Conservation (phyloP, 2,329 filamentous ascomycete species). For the Acarospora socialis region DNA sequence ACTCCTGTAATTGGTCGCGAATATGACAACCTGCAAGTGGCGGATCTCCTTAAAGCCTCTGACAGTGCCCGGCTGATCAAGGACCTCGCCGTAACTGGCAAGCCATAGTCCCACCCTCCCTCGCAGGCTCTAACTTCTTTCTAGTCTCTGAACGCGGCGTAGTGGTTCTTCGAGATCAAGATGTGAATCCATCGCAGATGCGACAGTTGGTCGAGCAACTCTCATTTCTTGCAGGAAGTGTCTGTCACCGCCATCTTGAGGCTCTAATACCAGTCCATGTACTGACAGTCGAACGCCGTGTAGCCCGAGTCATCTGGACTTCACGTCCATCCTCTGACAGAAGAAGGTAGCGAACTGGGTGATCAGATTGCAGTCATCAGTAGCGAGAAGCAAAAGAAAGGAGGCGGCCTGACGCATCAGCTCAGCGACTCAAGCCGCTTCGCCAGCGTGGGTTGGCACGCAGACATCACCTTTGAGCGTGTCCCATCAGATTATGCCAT, state of each 20-base stretch:
- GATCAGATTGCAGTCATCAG: conserved; percentile 51
- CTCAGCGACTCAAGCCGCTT: conserved; percentile 24
- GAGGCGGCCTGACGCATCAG: conserved; percentile 21
- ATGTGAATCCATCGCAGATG: no score
- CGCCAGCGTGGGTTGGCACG: conserved; percentile 37
- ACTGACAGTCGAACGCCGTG: no score
- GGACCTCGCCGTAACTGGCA: conserved; percentile 22
- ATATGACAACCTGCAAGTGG: conserved; percentile 25
- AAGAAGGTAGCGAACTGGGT: conserved; percentile 39
- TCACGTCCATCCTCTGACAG: conserved; percentile 48
- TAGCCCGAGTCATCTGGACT: conserved; percentile 42
- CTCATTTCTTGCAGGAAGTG: no score
- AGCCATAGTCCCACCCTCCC: neutral
- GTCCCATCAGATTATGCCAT: conserved; percentile 41
- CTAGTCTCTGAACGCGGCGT: conserved; percentile 39
- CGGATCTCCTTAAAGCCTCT: conserved; percentile 22
- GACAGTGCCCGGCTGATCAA: conserved; percentile 24
- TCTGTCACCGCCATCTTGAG: no score
- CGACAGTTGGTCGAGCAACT: no score
- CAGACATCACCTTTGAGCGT: conserved; percentile 41
- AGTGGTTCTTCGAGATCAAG: conserved; percentile 40
- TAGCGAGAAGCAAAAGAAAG: conserved; percentile 39
- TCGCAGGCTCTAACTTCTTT: conserved; percentile 2
- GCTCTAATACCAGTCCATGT: no score
- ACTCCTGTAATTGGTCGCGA: conserved; percentile 39